phyloP scores from a whole-genome alignment of 139 green algal genomes.

The Gonium pectorale region DNA sequence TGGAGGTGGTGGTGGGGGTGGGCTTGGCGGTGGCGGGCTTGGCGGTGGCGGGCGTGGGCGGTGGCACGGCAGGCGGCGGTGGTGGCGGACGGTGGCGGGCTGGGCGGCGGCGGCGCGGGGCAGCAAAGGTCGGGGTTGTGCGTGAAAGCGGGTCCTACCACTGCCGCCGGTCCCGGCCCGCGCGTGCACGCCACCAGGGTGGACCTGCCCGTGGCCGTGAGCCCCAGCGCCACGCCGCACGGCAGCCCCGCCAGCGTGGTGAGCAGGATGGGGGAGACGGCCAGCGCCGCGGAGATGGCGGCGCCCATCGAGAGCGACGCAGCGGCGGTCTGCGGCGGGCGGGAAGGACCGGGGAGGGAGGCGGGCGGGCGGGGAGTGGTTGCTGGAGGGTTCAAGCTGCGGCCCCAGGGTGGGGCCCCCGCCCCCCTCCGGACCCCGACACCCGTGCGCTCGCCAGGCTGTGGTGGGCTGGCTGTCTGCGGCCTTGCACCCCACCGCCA shows the following conservation, averaged over 20 bases:
- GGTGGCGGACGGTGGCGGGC: not conserved
- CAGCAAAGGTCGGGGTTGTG: slow-evolving; percentile 15
- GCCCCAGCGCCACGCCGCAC: not conserved
- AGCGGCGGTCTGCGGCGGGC: not conserved
- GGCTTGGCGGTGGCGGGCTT: not conserved
- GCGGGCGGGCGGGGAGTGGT: too few species aligned
- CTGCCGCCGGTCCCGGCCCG: not conserved
- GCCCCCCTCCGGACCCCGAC: not conserved
- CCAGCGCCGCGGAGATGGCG: not conserved
- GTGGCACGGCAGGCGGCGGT: not conserved
- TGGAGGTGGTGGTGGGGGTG: not conserved
- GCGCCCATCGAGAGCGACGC: not conserved
- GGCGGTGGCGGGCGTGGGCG: not conserved
- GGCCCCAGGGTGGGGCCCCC: too few species aligned
- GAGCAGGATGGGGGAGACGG: not conserved
- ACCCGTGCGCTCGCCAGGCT: not conserved
- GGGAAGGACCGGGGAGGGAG: not conserved
- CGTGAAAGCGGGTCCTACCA: not conserved
- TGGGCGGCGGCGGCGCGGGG: not conserved
- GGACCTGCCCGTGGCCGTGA: not conserved
- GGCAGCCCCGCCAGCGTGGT: not conserved
- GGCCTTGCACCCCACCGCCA: too few species aligned
- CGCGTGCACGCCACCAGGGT: not conserved
- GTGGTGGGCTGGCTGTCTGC: too few species aligned
- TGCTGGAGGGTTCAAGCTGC: too few species aligned